These are phyloP conservation scores for Solanum paucissectum DNA, from an alignment of 257 asterid genomes.

Conservation along the genomic window DNA sequence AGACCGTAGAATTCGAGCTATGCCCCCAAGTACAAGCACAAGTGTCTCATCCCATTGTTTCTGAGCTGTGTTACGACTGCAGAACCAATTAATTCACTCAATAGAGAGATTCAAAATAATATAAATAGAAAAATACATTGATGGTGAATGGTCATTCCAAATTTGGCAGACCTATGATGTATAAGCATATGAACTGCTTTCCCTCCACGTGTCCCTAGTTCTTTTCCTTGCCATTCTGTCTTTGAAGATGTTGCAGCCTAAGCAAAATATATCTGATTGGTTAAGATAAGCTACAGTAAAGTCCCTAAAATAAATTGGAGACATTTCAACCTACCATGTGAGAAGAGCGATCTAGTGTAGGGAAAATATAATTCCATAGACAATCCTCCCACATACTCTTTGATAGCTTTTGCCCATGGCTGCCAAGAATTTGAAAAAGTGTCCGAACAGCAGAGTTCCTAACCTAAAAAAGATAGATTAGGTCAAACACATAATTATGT, in stretches of 20 bases:
- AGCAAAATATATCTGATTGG: constrained; percentile 9
- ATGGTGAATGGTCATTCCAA: constrained; percentile 4
- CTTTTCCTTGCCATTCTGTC: constrained; percentile 98
- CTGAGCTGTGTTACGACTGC: constrained; percentile 98
- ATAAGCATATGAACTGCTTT: constrained; percentile 98
- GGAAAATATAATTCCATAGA: constrained; percentile 84
- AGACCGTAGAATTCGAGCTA: constrained; percentile 77
- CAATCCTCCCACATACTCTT: constrained; percentile 90
- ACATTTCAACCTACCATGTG: constrained; percentile 55
- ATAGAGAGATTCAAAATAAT: not conserved
- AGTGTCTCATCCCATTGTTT: constrained; percentile 99
- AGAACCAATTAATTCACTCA: constrained; percentile 3
- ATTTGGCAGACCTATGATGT: constrained; percentile 72
- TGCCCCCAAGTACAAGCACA: constrained; percentile 90
- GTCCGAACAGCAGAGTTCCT: constrained; percentile 93
- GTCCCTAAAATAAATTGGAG: not conserved
- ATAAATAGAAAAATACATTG: not conserved
- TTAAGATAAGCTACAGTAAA: constrained; percentile 10
- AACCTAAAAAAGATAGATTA: constrained; percentile 42
- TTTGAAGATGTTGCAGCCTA: constrained; percentile 97
- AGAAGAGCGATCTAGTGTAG: constrained; percentile 76
- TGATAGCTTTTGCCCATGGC: constrained; percentile 95
- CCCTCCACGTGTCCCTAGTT: constrained; percentile 95
- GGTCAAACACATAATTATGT: constrained; percentile 6
- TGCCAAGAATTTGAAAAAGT: constrained; percentile 95